These are phyloP conservation scores for Colletotrichum orbiculare DNA, from an alignment of 2,329 filamentous ascomycete genomes.

Conservation along the genomic window DNA sequence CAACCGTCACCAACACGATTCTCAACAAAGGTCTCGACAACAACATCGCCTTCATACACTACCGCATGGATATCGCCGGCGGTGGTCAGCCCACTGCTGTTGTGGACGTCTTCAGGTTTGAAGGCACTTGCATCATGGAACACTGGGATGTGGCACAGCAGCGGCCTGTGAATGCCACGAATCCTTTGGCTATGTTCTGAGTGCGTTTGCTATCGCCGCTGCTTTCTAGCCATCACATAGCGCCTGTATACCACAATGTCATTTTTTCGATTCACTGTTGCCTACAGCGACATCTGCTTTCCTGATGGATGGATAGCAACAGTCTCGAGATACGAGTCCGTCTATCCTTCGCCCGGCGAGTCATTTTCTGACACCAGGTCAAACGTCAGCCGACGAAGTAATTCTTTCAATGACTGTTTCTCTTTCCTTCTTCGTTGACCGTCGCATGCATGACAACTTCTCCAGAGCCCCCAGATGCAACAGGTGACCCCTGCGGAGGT, in stretches of 20 bases:
- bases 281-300: too few relatives aligned
- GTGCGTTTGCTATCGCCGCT: too few relatives aligned
- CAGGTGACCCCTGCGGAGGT: constrained; percentile 9
- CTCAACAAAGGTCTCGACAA: constrained; percentile 16
- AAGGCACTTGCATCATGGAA: constrained; percentile 36
- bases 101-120: constrained; percentile 34
- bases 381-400: not conserved
- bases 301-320: too few relatives aligned
- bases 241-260: too few relatives aligned
- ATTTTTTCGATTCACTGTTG: too few relatives aligned
- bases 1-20: constrained; percentile 22
- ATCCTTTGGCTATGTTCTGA: constrained; percentile 31
- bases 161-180: constrained; percentile 20
- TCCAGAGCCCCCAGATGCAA: constrained; percentile 3
- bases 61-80: constrained; percentile 22
- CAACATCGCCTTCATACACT: constrained; percentile 26
- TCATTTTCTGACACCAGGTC: too few relatives aligned
- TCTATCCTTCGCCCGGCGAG: too few relatives aligned
- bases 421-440: not conserved
- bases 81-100: constrained; percentile 18
- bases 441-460: not conserved
- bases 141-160: constrained; percentile 36
- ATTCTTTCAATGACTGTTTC: constrained; percentile 8
- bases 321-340: too few relatives aligned
- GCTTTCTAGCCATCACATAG: too few relatives aligned